A percentile compares a stretch with the other conserved stretches of the same genome.
phyloP scores from a whole-genome alignment of 345 rosid genomes.

The Erucastrum elatum region DNA sequence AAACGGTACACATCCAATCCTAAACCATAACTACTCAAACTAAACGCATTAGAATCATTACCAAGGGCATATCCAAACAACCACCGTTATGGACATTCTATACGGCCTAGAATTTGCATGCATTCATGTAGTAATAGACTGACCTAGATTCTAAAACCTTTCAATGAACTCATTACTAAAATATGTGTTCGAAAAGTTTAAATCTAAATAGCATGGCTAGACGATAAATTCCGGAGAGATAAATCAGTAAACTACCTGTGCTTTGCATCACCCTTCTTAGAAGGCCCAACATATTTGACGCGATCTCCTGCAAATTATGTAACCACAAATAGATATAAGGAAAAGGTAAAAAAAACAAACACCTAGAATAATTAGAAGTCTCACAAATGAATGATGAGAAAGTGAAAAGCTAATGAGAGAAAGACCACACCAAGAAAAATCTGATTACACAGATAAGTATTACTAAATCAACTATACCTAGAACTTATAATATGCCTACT shows the following conservation, averaged over 20 bases:
- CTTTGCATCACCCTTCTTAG: slow-evolving; percentile 55
- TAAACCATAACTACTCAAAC: not conserved
- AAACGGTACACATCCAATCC: not conserved
- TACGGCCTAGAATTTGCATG: not conserved
- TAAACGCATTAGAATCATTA: not conserved
- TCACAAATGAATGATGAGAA: slow-evolving; percentile 17
- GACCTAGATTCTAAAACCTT: not conserved
- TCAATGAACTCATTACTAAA: not conserved
- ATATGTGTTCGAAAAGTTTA: not conserved
- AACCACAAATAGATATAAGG: not conserved
- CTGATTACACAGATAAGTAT: not conserved
- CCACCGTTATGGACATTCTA: not conserved
- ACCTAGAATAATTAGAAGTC: slow-evolving; percentile 7
- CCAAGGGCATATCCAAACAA: not conserved
- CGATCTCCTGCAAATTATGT: slow-evolving; percentile 67
- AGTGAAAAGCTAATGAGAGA: slow-evolving; percentile 14
- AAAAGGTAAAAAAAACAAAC: slow-evolving; percentile 17
- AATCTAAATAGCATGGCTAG: not conserved
- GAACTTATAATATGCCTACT: slow-evolving; percentile 15
- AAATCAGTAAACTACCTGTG: slow-evolving; percentile 54
- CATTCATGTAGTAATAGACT: not conserved
- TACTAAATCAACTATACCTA: slow-evolving; percentile 4
- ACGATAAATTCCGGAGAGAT: not conserved
- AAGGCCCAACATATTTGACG: slow-evolving; percentile 75
- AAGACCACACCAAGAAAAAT: slow-evolving; percentile 10